A percentile compares a stretch with the other conserved stretches of the same genome.
Conservation (phyloP, 352 stramenopile species). For the Globisporangium parvum region DNA sequence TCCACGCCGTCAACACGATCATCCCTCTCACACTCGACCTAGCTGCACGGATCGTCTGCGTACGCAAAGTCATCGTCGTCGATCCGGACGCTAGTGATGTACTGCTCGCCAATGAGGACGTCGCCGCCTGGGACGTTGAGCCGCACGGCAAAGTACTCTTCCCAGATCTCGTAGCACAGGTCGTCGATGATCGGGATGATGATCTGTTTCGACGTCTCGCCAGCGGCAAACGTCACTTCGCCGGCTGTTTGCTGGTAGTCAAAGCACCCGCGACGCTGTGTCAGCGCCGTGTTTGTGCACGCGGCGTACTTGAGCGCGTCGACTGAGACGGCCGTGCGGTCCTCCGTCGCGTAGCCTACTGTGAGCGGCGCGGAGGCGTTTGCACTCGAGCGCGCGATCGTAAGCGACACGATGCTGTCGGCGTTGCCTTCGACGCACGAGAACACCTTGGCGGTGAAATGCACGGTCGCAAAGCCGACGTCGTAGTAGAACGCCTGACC, state of each 20-base stretch:
- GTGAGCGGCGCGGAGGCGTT: constrained; percentile 51
- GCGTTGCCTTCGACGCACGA: constrained; percentile 55
- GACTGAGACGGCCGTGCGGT: constrained; percentile 51
- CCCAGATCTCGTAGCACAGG: constrained; percentile 80
- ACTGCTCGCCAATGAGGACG: constrained; percentile 86
- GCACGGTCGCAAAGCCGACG: constrained; percentile 37
- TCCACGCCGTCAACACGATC: background rate
- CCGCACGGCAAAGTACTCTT: constrained; percentile 90
- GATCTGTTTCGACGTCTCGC: constrained; percentile 83
- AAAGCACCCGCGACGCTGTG: constrained; percentile 47
- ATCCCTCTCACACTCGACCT: background rate
- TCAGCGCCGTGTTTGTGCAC: constrained; percentile 53
- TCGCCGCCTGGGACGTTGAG: constrained; percentile 90
- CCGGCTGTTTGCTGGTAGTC: constrained; percentile 79
- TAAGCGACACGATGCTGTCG: constrained; percentile 53
- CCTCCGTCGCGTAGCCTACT: constrained; percentile 69
- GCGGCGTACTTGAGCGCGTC: constrained; percentile 50
- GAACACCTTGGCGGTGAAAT: constrained; percentile 57
- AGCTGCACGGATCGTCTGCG: constrained; percentile 33
- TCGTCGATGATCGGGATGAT: constrained; percentile 93
- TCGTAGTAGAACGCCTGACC: constrained; percentile 72
- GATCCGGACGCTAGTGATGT: constrained; percentile 84
- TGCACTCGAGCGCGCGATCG: constrained; percentile 28
- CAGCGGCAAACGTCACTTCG: constrained; percentile 86
- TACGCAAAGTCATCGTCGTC: constrained; percentile 90